These are phyloP conservation scores for Alternaria conjuncta DNA, from an alignment of 2,329 filamentous ascomycete genomes.

Conservation along the genomic window DNA sequence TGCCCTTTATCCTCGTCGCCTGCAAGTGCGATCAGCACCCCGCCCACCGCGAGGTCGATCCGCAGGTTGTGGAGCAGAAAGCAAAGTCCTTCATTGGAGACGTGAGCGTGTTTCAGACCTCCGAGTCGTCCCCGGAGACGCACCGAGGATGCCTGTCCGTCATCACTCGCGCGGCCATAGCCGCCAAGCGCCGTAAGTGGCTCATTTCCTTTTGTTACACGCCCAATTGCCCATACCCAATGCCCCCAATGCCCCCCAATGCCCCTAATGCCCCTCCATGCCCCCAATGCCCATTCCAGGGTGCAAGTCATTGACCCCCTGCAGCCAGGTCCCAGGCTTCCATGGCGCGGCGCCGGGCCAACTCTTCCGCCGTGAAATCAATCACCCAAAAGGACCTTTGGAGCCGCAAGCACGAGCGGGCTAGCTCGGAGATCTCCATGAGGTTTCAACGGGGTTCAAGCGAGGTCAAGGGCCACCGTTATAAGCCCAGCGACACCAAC, in stretches of 20 bases:
- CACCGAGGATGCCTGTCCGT: constrained; percentile 77
- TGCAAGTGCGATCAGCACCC: constrained; percentile 87
- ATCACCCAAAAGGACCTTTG: constrained; percentile 49
- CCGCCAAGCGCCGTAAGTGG: constrained; percentile 70
- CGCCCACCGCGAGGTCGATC: constrained; percentile 73
- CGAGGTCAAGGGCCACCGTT: constrained; percentile 43
- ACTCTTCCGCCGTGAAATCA: constrained; percentile 52
- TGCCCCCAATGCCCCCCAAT: neutral
- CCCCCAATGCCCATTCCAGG: neutral
- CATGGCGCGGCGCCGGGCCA: constrained; percentile 51
- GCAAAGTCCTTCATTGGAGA: constrained; percentile 68
- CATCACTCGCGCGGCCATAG: constrained; percentile 74
- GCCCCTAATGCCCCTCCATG: neutral
- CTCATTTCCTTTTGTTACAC: constrained; percentile 13
- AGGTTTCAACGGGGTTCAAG: constrained; percentile 38
- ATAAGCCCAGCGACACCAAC: constrained; percentile 53
- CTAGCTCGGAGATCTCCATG: constrained; percentile 55
- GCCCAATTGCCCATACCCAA: neutral
- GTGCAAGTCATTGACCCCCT: constrained; percentile 22
- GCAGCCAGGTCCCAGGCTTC: constrained; percentile 45
- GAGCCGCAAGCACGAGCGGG: constrained; percentile 52
- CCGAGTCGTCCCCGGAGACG: constrained; percentile 71
- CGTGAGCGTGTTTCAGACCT: constrained; percentile 75
- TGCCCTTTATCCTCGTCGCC: constrained; percentile 82
- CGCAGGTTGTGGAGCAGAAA: constrained; percentile 68